Evolutionary conservation across 108 stramenopile genomes (phyloP).

Genomic region (Cylindrotheca closterium): DNA sequence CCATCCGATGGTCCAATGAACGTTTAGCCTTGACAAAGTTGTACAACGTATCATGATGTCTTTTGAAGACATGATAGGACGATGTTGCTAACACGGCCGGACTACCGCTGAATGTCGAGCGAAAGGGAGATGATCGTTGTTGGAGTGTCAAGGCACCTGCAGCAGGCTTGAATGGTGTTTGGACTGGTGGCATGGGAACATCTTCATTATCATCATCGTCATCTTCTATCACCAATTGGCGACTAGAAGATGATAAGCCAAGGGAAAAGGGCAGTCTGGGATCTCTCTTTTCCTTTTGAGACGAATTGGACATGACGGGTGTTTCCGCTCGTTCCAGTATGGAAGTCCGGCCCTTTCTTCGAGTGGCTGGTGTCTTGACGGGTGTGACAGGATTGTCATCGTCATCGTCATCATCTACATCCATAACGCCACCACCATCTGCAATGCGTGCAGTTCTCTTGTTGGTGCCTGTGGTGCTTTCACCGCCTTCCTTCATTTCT

Average conservation of each 20-base stretch:
- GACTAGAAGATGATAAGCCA: background rate
- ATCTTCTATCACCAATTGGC: slow-evolving; percentile 1
- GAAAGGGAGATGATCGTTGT: background rate
- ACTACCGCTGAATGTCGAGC: background rate
- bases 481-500: slow-evolving; percentile 3
- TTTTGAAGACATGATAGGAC: slow-evolving; percentile 31
- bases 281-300: background rate
- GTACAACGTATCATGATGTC: slow-evolving; percentile 60
- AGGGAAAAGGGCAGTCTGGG: background rate
- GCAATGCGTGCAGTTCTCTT: slow-evolving; percentile 14
- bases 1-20: slow-evolving; percentile 28
- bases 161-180: background rate
- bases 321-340: slow-evolving; percentile 44
- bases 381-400: background rate
- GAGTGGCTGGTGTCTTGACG: slow-evolving; percentile 10
- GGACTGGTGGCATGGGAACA: background rate
- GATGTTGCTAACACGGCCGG: background rate
- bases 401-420: too few species aligned
- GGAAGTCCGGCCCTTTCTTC: slow-evolving; percentile 24
- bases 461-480: background rate
- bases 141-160: background rate
- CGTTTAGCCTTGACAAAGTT: slow-evolving; percentile 42
- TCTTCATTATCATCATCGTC: slow-evolving; percentile 17
- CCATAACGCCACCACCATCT: too few species aligned
- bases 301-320: slow-evolving; percentile 48